Base-by-base conservation (phyloP, 176 grass and related monocot genomes). In the Poa pratensis region DNA sequence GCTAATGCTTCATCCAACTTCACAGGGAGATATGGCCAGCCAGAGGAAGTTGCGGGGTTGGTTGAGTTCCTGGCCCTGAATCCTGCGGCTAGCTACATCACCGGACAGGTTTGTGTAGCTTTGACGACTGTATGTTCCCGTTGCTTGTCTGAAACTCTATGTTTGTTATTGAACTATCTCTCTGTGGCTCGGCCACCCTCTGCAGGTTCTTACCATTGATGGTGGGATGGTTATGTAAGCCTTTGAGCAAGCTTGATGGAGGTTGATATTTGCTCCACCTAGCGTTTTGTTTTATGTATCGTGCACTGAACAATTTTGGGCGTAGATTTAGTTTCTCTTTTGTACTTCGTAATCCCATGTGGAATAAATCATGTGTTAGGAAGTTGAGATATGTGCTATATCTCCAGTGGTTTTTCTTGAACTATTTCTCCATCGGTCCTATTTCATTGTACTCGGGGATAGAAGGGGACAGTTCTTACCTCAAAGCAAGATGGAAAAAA, bases 11-110 rank as follows among this genome's bases (percentile, higher is more conserved):
- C 46, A 61, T 80, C 5, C 39, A 55, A 86, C 24, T 78, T 69
- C 54, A 54, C 71, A 99, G 96, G 91, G 84, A 94, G 96, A 80
- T 96, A 90, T 70, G 96, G 96, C 28, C 84, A 90, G 48, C 90
- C 96, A 65, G 96, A 99, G 87, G 84, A 90, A 79, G 80, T 90
- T 79, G 84, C 88, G 1, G 88, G 88, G 5, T 65, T 90, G 5
- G 88, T 90, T 5, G 84, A 90, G 74, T 90, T 90, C 61, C 72
- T 90, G 35, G 88, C 84, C 57, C 79, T 90, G 6, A 82, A 79
- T 48, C 88, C 88, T 20, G 88, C 84, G 0, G 88, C 88, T 15
- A 66, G 75, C 80, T 86, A 90, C 69, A 86, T 90, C 57, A 90
- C 88, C 0, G 84, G 93, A 40, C 93, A 94, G 90, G 90, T 92